Base-by-base conservation (phyloP, 169 alveolate genomes). In the Amoebophrya sp. region DNA sequence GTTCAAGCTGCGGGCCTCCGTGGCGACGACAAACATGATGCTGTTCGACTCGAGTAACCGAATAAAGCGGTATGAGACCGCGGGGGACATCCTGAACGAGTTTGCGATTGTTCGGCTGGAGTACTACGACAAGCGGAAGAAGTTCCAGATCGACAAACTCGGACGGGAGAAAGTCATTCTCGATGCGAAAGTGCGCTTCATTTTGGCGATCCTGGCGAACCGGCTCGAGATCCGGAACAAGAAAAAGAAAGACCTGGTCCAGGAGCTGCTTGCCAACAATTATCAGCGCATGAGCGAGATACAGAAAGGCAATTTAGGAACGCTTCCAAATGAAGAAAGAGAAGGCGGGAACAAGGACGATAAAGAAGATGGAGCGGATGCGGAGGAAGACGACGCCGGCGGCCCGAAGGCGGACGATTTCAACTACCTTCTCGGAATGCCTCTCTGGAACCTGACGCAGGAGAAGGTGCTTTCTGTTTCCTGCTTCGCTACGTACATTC, bases 371-470 rank as follows among this genome's bases (percentile, higher is more conserved):
- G 48, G 48, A 4, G 4, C 48, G 20, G 13, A 42, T 4, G 78
- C 4, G 78, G 78, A 58, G 34, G 78, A 58, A 23, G 78, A 58
- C 10, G 78, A 58, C 4, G 23, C 78, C 0, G 78, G 34, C 34
- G 78, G 34, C 34, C 7, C 40, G 90, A 16, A 78, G 0, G 39
- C 88, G 40, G 41, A 89, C 41, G 91, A 91, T 92, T 98, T 95
- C 95, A 98, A 98, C 94, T 98, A 98, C 92, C 95, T 98, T 87
- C 95, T 98, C 88, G 95, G 96, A 50, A 96, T 98, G 99, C 98
- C 99, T 31, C 95, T 98, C 90, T 96, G 98, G 97, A 95, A 96
- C 90, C 96, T 98, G 40, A 97, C 99, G 20, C 95, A 94, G 40
- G 99, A 98, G 93, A 96, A 94, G 92, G 98, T 98, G 41, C 78